phyloP scores from a whole-genome alignment of 176 grass and related monocot species.

The Musa schizocarpa region DNA sequence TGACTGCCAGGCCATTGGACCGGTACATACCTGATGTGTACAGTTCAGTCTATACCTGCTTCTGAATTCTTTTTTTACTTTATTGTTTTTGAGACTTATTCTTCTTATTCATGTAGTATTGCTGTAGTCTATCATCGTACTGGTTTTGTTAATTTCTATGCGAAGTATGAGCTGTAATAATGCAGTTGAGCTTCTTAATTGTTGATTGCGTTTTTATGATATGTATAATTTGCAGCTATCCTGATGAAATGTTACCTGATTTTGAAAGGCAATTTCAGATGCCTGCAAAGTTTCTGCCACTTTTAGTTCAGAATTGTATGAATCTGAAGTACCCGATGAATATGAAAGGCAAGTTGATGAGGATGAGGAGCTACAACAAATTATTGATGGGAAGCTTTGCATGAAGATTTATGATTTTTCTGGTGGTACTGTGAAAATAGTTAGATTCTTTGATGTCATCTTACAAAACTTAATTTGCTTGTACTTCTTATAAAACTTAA shows the following conservation, averaged over 20 bases:
- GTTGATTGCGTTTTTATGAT: not conserved
- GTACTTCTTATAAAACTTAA: not conserved
- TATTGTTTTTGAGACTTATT: not conserved
- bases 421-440: slow-evolving; percentile 19
- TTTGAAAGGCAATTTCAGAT: slow-evolving; percentile 67
- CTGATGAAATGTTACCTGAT: slow-evolving; percentile 13
- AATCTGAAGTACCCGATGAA: slow-evolving; percentile 60
- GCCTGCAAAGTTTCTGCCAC: slow-evolving; percentile 60
- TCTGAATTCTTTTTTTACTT: not conserved
- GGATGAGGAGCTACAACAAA: slow-evolving; percentile 74
- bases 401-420: slow-evolving; percentile 78
- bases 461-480: slow-evolving; percentile 1
- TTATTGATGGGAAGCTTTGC: slow-evolving; percentile 83
- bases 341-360: slow-evolving; percentile 52
- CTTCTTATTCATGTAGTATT: not conserved
- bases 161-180: not conserved
- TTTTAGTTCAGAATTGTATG: slow-evolving; percentile 48
- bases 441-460: slow-evolving; percentile 9
- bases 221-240: slow-evolving; percentile 2
- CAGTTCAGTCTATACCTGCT: not conserved
- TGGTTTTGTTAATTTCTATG: not conserved
- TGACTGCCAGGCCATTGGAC: no score
- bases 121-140: no score
- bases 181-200: not conserved
- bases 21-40: no score